phyloP scores from a whole-genome alignment of 768 basidiomycete genomes.

The Boletus rufocinnamomeus region DNA sequence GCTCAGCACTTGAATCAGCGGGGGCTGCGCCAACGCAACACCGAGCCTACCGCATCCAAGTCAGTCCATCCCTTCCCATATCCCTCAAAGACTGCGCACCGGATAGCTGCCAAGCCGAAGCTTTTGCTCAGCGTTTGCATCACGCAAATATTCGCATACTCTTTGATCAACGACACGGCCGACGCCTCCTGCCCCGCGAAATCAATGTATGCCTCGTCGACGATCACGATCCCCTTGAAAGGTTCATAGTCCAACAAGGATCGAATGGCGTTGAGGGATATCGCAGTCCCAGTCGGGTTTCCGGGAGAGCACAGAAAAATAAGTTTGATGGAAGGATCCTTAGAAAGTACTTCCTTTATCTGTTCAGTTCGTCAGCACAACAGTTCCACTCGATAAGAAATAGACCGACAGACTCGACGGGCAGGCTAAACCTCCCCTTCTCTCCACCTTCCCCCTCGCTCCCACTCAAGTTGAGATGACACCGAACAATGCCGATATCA shows the following conservation, averaged over 20 bases:
- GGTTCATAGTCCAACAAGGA: constrained; percentile 70
- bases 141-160: constrained; percentile 90
- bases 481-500: constrained; percentile 80
- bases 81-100: constrained; percentile 50
- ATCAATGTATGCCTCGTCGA: constrained; percentile 98
- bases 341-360: no score
- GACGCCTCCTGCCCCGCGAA: constrained; percentile 68
- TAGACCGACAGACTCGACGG: constrained; percentile 66
- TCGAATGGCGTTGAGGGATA: constrained; percentile 44
- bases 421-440: constrained; percentile 69
- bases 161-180: constrained; percentile 68
- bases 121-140: constrained; percentile 96
- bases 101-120: constrained; percentile 93
- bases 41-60: constrained; percentile 61
- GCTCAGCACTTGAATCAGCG: constrained; percentile 84
- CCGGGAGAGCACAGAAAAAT: no score
- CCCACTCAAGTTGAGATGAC: constrained; percentile 64
- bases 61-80: neutral
- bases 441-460: constrained; percentile 72
- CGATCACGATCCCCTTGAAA: constrained; percentile 89
- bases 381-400: neutral
- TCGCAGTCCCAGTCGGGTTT: no score
- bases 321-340: no score
- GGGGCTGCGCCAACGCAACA: constrained; percentile 85
- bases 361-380: neutral